Conservation (phyloP, 2,329 filamentous ascomycete species). For the Clonostachys chloroleuca region DNA sequence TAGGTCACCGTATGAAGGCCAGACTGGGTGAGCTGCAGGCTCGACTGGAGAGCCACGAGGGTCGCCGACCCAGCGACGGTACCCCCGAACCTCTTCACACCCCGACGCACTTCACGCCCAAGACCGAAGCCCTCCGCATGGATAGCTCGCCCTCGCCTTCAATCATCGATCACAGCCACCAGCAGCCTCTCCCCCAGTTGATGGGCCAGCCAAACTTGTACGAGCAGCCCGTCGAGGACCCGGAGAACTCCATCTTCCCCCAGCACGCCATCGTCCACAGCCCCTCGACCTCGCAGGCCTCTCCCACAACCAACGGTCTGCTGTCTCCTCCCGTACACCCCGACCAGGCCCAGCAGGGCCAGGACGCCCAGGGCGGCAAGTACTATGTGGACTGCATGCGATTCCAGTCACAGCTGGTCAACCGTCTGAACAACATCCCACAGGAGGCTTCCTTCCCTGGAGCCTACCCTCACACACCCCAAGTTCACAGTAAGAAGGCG, state of each 20-base stretch:
- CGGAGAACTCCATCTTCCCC: constrained; percentile 6
- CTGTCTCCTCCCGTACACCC: constrained; percentile 5
- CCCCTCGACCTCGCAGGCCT: constrained; percentile 9
- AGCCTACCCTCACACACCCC: not conserved
- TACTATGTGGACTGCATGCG: constrained; percentile 15
- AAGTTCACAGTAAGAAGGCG: not conserved
- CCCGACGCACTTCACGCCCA: not conserved
- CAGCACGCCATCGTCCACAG: constrained; percentile 7
- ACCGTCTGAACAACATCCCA: constrained; percentile 10
- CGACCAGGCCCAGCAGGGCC: not conserved
- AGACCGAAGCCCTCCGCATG: not conserved
- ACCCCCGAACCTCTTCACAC: not conserved
- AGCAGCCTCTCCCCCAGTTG: not conserved
- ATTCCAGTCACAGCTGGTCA: constrained; percentile 14
- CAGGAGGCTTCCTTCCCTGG: constrained; percentile 4
- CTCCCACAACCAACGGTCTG: constrained; percentile 3
- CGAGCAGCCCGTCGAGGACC: constrained; percentile 5
- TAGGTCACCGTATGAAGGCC: constrained; percentile 23
- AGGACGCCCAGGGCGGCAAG: constrained; percentile 1
- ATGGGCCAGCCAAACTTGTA: constrained; percentile 6
- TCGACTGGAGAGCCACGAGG: constrained; percentile 18
- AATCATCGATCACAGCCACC: constrained; percentile 2
- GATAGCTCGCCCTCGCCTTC: not conserved
- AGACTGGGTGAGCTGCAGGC: constrained; percentile 20
- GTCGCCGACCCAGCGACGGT: constrained; percentile 2